These are phyloP conservation scores for Leccinum angustisporum DNA, from an alignment of 1,284 basidiomycete species.

Conservation along the genomic window DNA sequence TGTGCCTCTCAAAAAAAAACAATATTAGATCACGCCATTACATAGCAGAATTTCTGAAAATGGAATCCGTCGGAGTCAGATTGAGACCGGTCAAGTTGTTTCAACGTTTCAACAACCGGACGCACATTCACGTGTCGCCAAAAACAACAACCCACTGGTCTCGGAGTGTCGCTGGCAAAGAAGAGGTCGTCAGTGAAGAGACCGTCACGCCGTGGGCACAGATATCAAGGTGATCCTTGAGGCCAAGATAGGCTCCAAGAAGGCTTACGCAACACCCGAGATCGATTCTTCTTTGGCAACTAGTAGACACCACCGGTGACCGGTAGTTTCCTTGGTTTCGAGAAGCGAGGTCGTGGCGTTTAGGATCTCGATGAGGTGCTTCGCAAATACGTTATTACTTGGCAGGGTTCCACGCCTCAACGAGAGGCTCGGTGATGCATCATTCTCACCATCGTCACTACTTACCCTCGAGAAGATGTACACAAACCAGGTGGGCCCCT, in stretches of 20 bases:
- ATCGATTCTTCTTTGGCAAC: slow-evolving; percentile 14
- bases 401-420: slow-evolving; percentile 75
- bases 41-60: no score
- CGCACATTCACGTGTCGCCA: slow-evolving; percentile 76
- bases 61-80: no score
- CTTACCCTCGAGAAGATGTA: slow-evolving; percentile 56
- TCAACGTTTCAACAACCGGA: no score
- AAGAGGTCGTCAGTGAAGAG: slow-evolving; percentile 49
- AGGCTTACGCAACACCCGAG: slow-evolving; percentile 39
- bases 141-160: slow-evolving; percentile 71
- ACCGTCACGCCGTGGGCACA: slow-evolving; percentile 68
- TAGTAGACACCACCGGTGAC: no score
- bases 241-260: slow-evolving; percentile 59
- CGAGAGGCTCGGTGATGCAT: slow-evolving; percentile 63
- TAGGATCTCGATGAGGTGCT: slow-evolving; percentile 66
- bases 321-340: no score
- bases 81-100: no score
- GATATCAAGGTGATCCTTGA: slow-evolving; percentile 89
- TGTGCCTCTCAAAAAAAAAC: no score
- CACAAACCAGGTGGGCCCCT: slow-evolving; percentile 90
- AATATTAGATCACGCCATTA: no score
- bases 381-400: slow-evolving; percentile 63
- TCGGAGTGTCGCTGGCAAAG: slow-evolving; percentile 71
- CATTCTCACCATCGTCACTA: slow-evolving; percentile 63
- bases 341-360: slow-evolving; percentile 26